A percentile compares a stretch with the other conserved stretches of the same genome.
Conservation (phyloP, 345 rosid species). For the Linum lewisii region DNA sequence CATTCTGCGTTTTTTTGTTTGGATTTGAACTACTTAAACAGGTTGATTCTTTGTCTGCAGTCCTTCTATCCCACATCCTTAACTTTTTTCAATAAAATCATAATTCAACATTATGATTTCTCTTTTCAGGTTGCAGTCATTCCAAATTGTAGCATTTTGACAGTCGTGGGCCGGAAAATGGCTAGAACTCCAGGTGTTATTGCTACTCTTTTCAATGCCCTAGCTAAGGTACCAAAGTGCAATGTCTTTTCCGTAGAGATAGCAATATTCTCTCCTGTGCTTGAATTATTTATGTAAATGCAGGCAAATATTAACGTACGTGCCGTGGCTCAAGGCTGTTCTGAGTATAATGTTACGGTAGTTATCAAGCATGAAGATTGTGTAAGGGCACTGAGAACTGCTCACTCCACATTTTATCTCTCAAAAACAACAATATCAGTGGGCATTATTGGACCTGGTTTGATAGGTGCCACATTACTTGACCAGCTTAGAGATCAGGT, state of each 20-base stretch:
- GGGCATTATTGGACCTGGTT: slow-evolving; percentile 96
- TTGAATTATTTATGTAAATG: slow-evolving; percentile 12
- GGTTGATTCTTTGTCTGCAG: not conserved
- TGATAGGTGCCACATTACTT: slow-evolving; percentile 87
- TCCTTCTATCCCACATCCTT: not conserved
- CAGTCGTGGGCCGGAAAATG: slow-evolving; percentile 98
- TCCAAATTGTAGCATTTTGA: slow-evolving; percentile 90
- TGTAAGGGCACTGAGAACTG: slow-evolving; percentile 87
- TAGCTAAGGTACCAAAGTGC: slow-evolving; percentile 62
- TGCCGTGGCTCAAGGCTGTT: slow-evolving; percentile 99
- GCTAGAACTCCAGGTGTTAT: slow-evolving; percentile 99
- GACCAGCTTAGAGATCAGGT: slow-evolving; percentile 98
- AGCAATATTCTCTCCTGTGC: not conserved
- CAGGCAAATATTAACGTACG: slow-evolving; percentile 97
- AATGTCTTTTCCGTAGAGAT: not conserved
- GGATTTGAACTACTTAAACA: not conserved
- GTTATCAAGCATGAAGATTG: slow-evolving; percentile 90
- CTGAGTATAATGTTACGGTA: slow-evolving; percentile 90
- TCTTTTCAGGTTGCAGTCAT: slow-evolving; percentile 64
- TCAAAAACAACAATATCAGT: slow-evolving; percentile 86
- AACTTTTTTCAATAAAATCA: not conserved
- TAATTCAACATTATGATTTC: not conserved
- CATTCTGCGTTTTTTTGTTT: not conserved
- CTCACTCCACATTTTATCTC: slow-evolving; percentile 91
- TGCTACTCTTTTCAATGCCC: slow-evolving; percentile 91